Conservation (phyloP, 805 yeast genomes). For the Lipomyces oligophaga region DNA sequence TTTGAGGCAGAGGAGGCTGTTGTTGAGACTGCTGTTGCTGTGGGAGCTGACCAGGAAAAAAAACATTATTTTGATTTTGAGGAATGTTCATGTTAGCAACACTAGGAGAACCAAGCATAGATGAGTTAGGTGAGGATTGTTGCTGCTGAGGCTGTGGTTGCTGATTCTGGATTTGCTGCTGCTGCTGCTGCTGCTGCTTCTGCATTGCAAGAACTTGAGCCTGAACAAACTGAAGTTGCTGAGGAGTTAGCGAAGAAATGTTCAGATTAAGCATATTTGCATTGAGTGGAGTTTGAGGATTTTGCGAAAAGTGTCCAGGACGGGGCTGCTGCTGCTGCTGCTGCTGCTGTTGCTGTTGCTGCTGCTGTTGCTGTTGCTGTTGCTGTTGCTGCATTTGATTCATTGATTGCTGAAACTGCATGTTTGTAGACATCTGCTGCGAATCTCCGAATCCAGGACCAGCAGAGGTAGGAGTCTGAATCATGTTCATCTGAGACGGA, state of each 20-base stretch:
- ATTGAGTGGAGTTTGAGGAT: too few relatives aligned
- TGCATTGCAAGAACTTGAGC: slow-evolving; percentile 9
- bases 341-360: slow-evolving; percentile 1
- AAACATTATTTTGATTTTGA: not conserved
- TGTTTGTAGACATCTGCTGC: too few relatives aligned
- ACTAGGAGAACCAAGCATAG: slow-evolving; percentile 7
- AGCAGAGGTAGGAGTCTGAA: too few relatives aligned
- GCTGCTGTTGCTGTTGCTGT: not conserved
- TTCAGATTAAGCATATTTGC: too few relatives aligned
- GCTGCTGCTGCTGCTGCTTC: slow-evolving; percentile 34
- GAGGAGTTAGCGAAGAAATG: too few relatives aligned
- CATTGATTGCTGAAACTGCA: too few relatives aligned
- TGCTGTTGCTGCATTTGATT: slow-evolving; percentile 8
- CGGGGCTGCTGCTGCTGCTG: slow-evolving; percentile 4
- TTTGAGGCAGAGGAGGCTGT: too few relatives aligned
- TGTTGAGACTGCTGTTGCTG: slow-evolving; percentile 1
- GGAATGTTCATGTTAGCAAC: slow-evolving; percentile 8
- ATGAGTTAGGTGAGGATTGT: not conserved
- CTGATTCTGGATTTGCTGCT: slow-evolving; percentile 39
- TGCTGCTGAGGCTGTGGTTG: slow-evolving; percentile 34
- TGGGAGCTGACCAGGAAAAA: too few relatives aligned
- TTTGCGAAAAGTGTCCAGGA: too few relatives aligned
- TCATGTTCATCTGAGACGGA: too few relatives aligned
- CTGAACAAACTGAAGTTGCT: too few relatives aligned
- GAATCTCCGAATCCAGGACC: too few relatives aligned